Percentiles rank a stretch among this genome's conserved stretches.
phyloP scores from a whole-genome alignment of 2,329 filamentous ascomycete species.

The Microsporum ferrugineum region DNA sequence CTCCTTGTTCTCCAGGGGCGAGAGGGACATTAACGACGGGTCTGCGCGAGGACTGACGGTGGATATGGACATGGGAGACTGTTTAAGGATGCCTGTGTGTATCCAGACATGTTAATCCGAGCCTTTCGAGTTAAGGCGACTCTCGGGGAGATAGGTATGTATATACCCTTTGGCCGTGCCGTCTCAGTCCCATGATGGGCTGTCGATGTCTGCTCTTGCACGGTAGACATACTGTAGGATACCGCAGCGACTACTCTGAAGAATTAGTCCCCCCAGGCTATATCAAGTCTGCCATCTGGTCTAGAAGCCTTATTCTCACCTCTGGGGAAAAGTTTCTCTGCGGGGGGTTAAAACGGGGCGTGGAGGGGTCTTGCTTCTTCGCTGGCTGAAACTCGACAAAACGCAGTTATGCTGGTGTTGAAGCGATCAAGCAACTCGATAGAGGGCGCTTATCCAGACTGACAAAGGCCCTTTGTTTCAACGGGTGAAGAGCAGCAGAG shows the following conservation, averaged over 20 bases:
- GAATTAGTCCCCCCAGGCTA: neutral
- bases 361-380: too few species aligned
- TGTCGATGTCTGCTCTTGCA: neutral
- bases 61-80: slow-evolving; percentile 51
- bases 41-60: slow-evolving; percentile 22
- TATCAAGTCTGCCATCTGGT: too few species aligned
- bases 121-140: neutral
- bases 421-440: too few species aligned
- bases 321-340: neutral
- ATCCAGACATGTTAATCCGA: neutral
- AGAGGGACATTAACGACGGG: neutral
- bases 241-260: too few species aligned
- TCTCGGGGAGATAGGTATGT: neutral
- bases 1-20: slow-evolving; percentile 57
- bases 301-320: neutral
- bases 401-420: too few species aligned
- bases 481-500: too few species aligned
- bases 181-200: neutral
- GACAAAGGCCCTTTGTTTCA: too few species aligned
- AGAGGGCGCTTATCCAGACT: neutral
- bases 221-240: neutral
- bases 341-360: too few species aligned
- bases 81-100: slow-evolving; percentile 76
- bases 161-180: slow-evolving; percentile 30
- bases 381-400: too few species aligned